Conservation (phyloP, 2,329 filamentous ascomycete species). For the Colletotrichum sp. region DNA sequence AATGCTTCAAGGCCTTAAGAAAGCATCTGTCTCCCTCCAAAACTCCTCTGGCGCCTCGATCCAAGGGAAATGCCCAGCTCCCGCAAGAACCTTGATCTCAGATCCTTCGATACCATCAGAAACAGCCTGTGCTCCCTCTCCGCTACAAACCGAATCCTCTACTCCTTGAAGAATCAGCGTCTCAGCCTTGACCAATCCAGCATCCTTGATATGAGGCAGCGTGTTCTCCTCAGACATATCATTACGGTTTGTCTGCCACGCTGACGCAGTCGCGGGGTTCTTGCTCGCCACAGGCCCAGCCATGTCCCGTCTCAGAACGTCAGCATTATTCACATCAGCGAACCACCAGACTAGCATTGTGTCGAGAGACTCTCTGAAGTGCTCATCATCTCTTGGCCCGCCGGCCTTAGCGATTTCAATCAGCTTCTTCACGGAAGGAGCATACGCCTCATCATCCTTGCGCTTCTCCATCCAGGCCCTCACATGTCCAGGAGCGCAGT, state of each 20-base stretch:
- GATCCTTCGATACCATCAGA: neutral
- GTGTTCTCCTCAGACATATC: neutral
- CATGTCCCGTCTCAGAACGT: neutral
- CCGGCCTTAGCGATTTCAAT: neutral
- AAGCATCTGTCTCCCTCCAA: accelerated
- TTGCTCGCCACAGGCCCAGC: neutral
- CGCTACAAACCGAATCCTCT: neutral
- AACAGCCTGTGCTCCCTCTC: neutral
- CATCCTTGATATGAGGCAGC: neutral
- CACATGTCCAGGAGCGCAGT: neutral
- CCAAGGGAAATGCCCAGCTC: neutral
- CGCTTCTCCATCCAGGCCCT: neutral
- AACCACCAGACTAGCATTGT: neutral
- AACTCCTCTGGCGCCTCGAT: neutral
- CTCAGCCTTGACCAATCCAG: neutral
- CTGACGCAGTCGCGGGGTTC: neutral
- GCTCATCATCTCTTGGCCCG: accelerated
- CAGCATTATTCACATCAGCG: neutral
- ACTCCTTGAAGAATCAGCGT: neutral
- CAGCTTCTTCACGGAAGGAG: neutral
- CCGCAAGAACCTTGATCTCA: neutral
- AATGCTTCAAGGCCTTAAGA: neutral
- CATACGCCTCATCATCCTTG: neutral
- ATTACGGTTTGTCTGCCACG: neutral
- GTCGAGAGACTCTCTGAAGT: neutral